Conservation (phyloP, 768 basidiomycete species). For the Boletus barrowsii region DNA sequence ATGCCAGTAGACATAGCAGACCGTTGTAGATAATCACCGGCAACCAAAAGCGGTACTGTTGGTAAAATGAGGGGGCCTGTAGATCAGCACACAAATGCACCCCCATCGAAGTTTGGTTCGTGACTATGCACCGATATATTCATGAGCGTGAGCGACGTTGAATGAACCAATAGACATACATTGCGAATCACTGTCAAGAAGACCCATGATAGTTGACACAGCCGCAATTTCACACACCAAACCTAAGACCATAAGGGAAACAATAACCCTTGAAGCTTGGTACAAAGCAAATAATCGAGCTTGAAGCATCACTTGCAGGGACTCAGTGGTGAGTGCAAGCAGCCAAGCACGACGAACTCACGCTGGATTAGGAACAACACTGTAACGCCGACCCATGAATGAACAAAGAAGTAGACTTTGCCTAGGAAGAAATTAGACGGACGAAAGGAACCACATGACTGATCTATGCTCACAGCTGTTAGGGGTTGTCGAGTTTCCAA, state of each 20-base stretch:
- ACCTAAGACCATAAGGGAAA: conserved; percentile 9
- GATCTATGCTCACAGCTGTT: conserved; percentile 12
- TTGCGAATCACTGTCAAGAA: conserved; percentile 1
- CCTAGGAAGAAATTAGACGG: conserved; percentile 6
- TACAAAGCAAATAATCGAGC: conserved; percentile 16
- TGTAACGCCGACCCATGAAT: conserved; percentile 10
- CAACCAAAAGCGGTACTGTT: conserved; percentile 1
- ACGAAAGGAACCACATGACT: neutral
- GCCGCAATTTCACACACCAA: conserved; percentile 13
- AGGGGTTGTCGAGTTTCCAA: neutral
- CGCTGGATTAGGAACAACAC: conserved; percentile 11
- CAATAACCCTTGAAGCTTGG: conserved; percentile 6
- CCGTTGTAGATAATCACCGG: conserved; percentile 6
- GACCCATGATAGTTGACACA: conserved; percentile 2
- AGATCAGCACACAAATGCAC: conserved; percentile 3
- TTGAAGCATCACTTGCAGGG: conserved; percentile 13
- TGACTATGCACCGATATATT: neutral
- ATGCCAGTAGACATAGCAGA: neutral
- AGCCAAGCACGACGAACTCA: neutral
- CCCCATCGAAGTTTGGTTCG: conserved; percentile 2
- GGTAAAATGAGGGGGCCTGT: neutral
- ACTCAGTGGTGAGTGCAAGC: neutral
- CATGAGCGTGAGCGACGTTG: neutral
- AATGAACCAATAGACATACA: neutral
- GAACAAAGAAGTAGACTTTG: conserved; percentile 10